phyloP scores from a whole-genome alignment of 2,329 filamentous ascomycete genomes.

The Neonectria ditissima region DNA sequence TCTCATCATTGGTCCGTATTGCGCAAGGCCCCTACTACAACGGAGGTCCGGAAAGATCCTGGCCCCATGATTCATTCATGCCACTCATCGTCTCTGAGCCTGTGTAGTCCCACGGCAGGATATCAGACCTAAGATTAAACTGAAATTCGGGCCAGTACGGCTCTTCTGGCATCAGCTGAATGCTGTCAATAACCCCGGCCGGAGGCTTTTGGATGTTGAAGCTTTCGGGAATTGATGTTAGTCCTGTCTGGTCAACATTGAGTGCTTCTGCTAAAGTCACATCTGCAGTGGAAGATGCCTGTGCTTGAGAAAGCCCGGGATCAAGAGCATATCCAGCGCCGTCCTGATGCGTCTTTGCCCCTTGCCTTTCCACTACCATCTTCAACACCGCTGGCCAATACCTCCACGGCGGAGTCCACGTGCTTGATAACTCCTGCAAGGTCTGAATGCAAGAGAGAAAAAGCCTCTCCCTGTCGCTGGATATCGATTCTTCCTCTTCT shows the following conservation, averaged over 20 bases:
- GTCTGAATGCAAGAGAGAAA: constrained; percentile 6
- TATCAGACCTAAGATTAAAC: background rate
- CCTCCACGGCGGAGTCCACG: constrained; percentile 8
- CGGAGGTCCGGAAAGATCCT: background rate
- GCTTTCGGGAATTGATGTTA: background rate
- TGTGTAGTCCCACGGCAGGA: background rate
- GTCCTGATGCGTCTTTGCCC: background rate
- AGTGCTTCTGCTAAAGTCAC: background rate
- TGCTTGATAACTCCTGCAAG: constrained; percentile 5
- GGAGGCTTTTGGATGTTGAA: background rate
- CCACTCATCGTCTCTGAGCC: background rate
- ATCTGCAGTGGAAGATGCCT: background rate
- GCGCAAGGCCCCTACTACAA: too few species aligned
- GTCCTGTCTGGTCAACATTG: background rate
- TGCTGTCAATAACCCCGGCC: background rate
- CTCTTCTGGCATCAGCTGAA: background rate
- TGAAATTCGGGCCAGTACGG: background rate
- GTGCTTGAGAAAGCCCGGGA: background rate
- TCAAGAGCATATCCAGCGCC: background rate
- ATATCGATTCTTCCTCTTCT: background rate
- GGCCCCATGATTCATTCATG: background rate
- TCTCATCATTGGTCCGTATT: background rate
- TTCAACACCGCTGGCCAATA: background rate
- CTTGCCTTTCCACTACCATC: background rate
- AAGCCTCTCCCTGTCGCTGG: background rate